Conservation (phyloP, 306 rosid species). For the Prosopis cineraria region DNA sequence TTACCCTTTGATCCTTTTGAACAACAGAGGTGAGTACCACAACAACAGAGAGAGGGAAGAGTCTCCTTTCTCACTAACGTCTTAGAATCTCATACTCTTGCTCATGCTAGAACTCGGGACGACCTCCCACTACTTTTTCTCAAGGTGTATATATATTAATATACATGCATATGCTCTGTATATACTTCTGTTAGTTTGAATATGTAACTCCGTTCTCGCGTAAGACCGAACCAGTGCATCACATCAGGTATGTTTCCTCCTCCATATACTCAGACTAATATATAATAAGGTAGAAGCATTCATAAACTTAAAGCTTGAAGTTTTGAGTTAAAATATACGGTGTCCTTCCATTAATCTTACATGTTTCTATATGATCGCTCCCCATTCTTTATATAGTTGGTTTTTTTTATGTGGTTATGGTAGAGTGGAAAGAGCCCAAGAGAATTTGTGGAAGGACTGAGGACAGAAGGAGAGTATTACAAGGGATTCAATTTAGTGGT, state of each 20-base stretch:
- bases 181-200: too few species aligned
- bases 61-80: conserved; percentile 69
- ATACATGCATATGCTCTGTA: too few species aligned
- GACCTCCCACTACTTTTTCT: conserved; percentile 63
- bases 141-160: conserved; percentile 43
- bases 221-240: too few species aligned
- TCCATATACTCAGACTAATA: too few species aligned
- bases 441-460: conserved; percentile 62
- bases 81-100: conserved; percentile 53
- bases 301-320: too few species aligned
- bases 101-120: conserved; percentile 60
- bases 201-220: too few species aligned
- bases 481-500: conserved; percentile 70
- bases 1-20: conserved; percentile 59
- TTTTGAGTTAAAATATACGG: too few species aligned
- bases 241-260: too few species aligned
- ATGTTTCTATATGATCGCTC: too few species aligned
- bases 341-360: too few species aligned
- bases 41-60: conserved; percentile 52
- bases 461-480: conserved; percentile 50
- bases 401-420: background rate
- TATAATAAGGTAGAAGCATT: too few species aligned
- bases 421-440: conserved; percentile 54
- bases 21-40: conserved; percentile 65
- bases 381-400: too few species aligned